Base-by-base conservation (phyloP, 345 rosid species). In the thale cress (Arabidopsis thaliana) region DNA sequence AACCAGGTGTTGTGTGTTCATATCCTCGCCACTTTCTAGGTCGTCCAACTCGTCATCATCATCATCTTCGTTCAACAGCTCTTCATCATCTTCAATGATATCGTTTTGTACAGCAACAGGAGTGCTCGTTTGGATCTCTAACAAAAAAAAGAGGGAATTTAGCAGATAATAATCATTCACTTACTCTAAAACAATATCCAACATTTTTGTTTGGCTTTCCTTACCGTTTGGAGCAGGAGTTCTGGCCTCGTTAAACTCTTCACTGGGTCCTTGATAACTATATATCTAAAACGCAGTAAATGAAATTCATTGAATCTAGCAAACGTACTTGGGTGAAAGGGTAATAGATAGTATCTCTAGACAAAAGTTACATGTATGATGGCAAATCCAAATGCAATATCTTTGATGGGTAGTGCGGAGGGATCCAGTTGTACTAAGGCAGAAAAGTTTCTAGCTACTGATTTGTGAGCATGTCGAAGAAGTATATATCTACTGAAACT, bases 161-260 rank as follows among this genome's bases (percentile, higher is more conserved):
- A 72, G 69, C n/a, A 40, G n/a, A 76, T 41, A n/a, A 45, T 30
- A 24, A 5, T 34, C 30, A 33, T 11, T 32, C 50, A 30, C 8
- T 49, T 58, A 16, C 42, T 58, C 46, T 59, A 40, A 40, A 62
- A 64, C 76, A 55, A n/a, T 45, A 20, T 16, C 51, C 13, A 65
- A 64, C 41, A 34, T 23, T 30, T 71, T n/a, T 38, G n/a, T 20
- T 58, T 50, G 42, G 38, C 52, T 53, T 67, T 6, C 42, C 67
- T 77, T 84, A 96, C 99, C 97, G 73, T 79, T 84, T 38, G 93
- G 87, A 70, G 93, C 93, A n/a, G 99, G 98, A 20, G 99, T 96
- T 78, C 82, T 93, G 50, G 83, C 96, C 34, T 88, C 79, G 61
- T 93, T 89, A 84, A 86, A 93, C 68, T 96, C 98, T 73, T 96